Conservation (phyloP, 345 rosid species). For the Salix arbutifolia region DNA sequence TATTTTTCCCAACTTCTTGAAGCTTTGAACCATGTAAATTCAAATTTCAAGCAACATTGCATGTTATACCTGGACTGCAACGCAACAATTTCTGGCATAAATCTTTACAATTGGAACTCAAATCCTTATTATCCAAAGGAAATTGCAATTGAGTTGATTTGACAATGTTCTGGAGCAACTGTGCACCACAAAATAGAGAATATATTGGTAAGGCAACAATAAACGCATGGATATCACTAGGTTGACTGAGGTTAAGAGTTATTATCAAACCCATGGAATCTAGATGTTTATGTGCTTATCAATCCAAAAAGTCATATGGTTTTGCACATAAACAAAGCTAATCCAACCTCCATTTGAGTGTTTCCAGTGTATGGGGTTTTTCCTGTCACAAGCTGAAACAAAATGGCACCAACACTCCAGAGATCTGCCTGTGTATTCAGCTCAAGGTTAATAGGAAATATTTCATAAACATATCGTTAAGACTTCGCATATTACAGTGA, state of each 20-base stretch:
- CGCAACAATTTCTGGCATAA: conserved; percentile 85
- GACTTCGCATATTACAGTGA: conserved; percentile 2
- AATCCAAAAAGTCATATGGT: background rate
- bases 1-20: conserved; percentile 1
- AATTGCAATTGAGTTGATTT: conserved; percentile 78
- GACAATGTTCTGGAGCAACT: conserved; percentile 91
- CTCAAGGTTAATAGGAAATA: conserved; percentile 36
- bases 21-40: conserved; percentile 5
- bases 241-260: conserved; percentile 1
- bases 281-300: background rate
- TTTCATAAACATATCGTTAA: conserved; percentile 1
- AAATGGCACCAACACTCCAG: conserved; percentile 98
- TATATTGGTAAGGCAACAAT: background rate
- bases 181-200: conserved; percentile 27
- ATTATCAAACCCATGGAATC: background rate
- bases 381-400: conserved; percentile 91
- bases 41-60: conserved; percentile 7
- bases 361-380: conserved; percentile 91
- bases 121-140: conserved; percentile 51
- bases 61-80: conserved; percentile 73
- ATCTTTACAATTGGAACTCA: conserved; percentile 73
- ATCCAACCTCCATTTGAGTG: conserved; percentile 75
- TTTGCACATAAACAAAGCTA: conserved; percentile 1
- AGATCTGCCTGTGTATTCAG: conserved; percentile 91
- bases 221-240: conserved; percentile 9